Evolutionary conservation across 225 moss, liverwort and hornwort species (phyloP), one percentile per base, ranked within the genome.

Genomic region (Sphagnum tenellum): DNA sequence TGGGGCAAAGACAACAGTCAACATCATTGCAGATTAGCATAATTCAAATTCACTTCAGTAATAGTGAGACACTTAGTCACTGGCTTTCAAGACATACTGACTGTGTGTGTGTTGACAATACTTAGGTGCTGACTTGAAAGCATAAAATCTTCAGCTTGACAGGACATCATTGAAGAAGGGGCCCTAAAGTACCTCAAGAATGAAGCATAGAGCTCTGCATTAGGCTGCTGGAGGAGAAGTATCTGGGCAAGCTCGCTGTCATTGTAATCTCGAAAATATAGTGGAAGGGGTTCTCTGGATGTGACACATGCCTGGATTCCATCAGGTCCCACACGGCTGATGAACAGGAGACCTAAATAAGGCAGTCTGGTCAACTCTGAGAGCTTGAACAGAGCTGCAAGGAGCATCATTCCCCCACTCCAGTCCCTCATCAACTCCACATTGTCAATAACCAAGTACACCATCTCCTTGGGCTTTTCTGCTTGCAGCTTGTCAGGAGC

Each of bases 401-500:
- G 66, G 54, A 93, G 85, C 12, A 75, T 56, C 47, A 50, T 63
- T 50, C 90, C 90, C 44, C 85, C 79, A 6, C 65, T 54, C 96
- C 96, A 98, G 49, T 78, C 74, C 49, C 96, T 87, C 12, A 89
- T 76, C 72, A 85, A 73, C 74, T 98, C 90, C 77, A 87, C 90
- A 68, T 90, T 89, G 70, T 98, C 92, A 59, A 98, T 85, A 58
- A 93, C 78, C 7, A 98, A 62, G 80, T 98, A 93, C 6, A 89
- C 70, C 14, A 77, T 85, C 55, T 78, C 78, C 65, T 69, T 73
- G 29, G 45, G 47, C 49, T 66, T 65, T 67, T 72, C 71, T 71
- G 8, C 44, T 49, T 60, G 59, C 5, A 14, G 44, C 67, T 76
- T 69, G 47, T 61, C 56, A 64, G 52, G 52, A 52, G 74, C 75